Evolutionary conservation across 345 rosid species (phyloP).

Genomic region (Melaleuca alternifolia): DNA sequence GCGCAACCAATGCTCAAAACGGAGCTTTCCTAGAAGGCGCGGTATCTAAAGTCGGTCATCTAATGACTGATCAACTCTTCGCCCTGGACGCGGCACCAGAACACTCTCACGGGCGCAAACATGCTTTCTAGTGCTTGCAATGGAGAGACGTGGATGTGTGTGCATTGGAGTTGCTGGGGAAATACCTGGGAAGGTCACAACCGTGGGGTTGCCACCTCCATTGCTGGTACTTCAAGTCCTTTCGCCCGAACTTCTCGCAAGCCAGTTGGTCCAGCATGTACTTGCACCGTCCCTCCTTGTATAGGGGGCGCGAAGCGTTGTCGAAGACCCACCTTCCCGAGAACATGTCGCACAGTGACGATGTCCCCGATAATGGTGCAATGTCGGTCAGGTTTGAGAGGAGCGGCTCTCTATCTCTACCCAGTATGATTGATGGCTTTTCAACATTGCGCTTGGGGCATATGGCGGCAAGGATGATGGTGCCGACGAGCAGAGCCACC

Average conservation of each 20-base stretch:
- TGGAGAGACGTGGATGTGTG: neutral
- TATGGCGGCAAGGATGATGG: conserved; percentile 26
- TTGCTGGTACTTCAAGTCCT: conserved; percentile 47
- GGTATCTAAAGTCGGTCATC: neutral
- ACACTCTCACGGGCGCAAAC: neutral
- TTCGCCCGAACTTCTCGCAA: conserved; percentile 77
- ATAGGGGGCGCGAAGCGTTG: conserved; percentile 56
- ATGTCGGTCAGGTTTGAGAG: neutral
- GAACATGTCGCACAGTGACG: conserved; percentile 42
- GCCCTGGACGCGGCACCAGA: neutral
- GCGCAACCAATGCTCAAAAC: neutral
- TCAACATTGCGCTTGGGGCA: conserved; percentile 21
- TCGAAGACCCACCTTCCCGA: conserved; percentile 75
- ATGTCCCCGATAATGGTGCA: neutral
- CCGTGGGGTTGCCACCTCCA: conserved; percentile 92
- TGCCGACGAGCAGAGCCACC: conserved; percentile 38
- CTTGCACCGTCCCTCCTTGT: conserved; percentile 67
- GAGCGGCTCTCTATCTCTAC: neutral
- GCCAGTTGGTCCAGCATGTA: conserved; percentile 74
- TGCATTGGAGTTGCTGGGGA: neutral
- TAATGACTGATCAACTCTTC: neutral
- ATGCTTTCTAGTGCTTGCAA: neutral
- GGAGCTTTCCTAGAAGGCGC: neutral
- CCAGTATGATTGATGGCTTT: neutral
- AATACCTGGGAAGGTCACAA: conserved; percentile 76